These are phyloP conservation scores for Mycena rosella DNA, from an alignment of 768 basidiomycete species.

Conservation along the genomic window DNA sequence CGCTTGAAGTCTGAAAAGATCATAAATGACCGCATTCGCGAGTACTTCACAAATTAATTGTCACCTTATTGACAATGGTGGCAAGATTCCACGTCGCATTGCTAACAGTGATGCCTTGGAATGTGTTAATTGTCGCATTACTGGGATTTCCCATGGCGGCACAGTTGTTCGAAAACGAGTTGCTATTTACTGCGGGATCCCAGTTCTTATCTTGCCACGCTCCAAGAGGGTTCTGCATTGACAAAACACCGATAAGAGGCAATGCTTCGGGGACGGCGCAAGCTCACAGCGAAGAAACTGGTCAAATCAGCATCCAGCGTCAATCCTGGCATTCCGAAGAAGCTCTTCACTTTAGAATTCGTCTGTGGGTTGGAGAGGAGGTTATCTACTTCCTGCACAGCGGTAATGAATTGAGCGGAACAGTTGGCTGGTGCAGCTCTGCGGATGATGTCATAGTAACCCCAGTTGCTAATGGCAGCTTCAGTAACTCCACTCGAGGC, in stretches of 20 bases:
- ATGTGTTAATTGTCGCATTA: slow-evolving; percentile 28
- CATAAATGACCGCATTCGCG: slow-evolving; percentile 9
- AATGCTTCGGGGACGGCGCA: slow-evolving; percentile 17
- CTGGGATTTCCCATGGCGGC: slow-evolving; percentile 60
- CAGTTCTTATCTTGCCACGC: slow-evolving; percentile 90
- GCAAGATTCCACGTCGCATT: slow-evolving; percentile 42
- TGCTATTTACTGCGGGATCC: slow-evolving; percentile 79
- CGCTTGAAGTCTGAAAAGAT: slow-evolving; percentile 25
- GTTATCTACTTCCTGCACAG: slow-evolving; percentile 71
- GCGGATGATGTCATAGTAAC: slow-evolving; percentile 89
- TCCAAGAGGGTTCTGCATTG: slow-evolving; percentile 66
- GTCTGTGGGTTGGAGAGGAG: slow-evolving; percentile 66
- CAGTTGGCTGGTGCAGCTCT: slow-evolving; percentile 74
- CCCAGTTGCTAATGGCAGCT: slow-evolving; percentile 83
- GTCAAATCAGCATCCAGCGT: slow-evolving; percentile 30
- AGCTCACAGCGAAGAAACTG: slow-evolving; percentile 28
- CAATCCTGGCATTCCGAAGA: slow-evolving; percentile 30
- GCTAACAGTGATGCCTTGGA: slow-evolving; percentile 44
- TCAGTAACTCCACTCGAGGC: slow-evolving; percentile 94
- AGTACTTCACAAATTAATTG: slow-evolving; percentile 1
- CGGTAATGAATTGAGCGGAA: slow-evolving; percentile 65
- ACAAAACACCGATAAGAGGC: slow-evolving; percentile 12
- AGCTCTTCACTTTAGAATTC: slow-evolving; percentile 48
- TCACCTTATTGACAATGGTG: slow-evolving; percentile 28
- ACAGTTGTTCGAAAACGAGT: slow-evolving; percentile 77